These are phyloP conservation scores for Malbranchea zuffiana DNA, from an alignment of 2,329 filamentous ascomycete genomes.

Conservation along the genomic window DNA sequence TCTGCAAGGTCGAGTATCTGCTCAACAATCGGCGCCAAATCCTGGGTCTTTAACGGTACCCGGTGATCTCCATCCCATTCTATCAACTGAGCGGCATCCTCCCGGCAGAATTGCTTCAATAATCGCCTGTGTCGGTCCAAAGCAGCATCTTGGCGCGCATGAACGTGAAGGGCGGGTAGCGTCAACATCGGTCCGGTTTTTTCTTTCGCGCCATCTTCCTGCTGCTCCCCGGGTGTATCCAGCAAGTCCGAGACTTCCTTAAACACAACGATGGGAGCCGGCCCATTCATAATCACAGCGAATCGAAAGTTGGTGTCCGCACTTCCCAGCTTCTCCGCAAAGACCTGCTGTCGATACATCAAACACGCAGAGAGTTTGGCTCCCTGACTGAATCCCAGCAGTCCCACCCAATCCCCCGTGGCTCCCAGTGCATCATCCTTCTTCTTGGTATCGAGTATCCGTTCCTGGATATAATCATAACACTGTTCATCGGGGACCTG, in stretches of 20 bases:
- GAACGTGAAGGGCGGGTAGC: constrained; percentile 56
- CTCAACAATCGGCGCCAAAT: constrained; percentile 46
- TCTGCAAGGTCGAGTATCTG: constrained; percentile 9
- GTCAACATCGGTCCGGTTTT: constrained; percentile 5
- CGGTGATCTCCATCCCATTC: constrained; percentile 67
- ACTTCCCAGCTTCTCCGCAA: constrained; percentile 2
- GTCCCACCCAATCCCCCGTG: constrained; percentile 47
- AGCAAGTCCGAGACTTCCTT: background rate
- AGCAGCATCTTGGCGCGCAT: constrained; percentile 51
- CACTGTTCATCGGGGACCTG: constrained; percentile 30
- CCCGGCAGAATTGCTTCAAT: constrained; percentile 49
- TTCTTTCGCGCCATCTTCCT: background rate
- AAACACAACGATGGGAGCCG: constrained; percentile 9
- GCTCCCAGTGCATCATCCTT: constrained; percentile 29
- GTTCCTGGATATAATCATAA: constrained; percentile 41
- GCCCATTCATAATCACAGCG: constrained; percentile 13
- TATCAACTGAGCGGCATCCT: constrained; percentile 44
- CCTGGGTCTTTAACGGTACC: constrained; percentile 55
- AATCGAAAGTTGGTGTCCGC: constrained; percentile 11
- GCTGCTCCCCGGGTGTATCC: background rate
- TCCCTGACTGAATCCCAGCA: constrained; percentile 58
- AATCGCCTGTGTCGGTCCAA: constrained; percentile 49
- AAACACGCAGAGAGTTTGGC: constrained; percentile 52
- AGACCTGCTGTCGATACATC: constrained; percentile 32
- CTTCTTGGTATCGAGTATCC: constrained; percentile 32